Base-by-base conservation (phyloP, 2,329 filamentous ascomycete species). In the Cladosporium oxysporum region DNA sequence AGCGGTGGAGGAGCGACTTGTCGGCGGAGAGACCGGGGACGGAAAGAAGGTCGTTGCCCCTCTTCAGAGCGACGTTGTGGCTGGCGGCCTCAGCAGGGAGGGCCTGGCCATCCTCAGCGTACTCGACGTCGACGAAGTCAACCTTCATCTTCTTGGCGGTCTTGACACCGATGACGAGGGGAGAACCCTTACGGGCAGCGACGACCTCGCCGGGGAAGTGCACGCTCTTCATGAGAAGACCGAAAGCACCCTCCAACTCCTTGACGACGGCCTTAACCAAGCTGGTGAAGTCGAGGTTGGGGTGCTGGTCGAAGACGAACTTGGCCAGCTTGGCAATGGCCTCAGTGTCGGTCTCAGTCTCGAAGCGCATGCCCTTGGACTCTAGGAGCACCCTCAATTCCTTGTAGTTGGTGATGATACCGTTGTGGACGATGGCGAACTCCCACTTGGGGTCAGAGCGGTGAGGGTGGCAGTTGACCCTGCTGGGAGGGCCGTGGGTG, bases 391-490 rank as follows among this genome's bases (percentile, higher is more conserved):
- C 92, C 88, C 94, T 97, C 76, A 99, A 85, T 84, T 99, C 95
- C 87, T 99, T 99, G 88, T 99, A 99, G 88, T 99, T 99, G 84
- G 95, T 99, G 83, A 99, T 99, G 86, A 99, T 99, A 78, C 95
- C 95, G 83, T 99, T 99, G 90, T 99, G 95, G 68, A 98, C 95
- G 75, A 99, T 90, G 71, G 92, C 87, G 81, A 99, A 99, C 83
- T 99, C 91, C 93, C 94, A 99, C 76, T 84, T 91, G 74, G 90
- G 88, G 80, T 99, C 95, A 71, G 94, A 98, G 81, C 93, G 96
- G 87, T 98, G 94, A 75, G 95, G 95, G 82, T 99, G 95, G 89
- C 95, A 99, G 87, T 99, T 99, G 79, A 90, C 77, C 76, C 93
- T 91, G 71, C 93, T 97, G 64, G 95, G 95, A 69, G 92, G 89